Evolutionary conservation across 306 rosid genomes (phyloP).

Genomic region (Albizia julibrissin): DNA sequence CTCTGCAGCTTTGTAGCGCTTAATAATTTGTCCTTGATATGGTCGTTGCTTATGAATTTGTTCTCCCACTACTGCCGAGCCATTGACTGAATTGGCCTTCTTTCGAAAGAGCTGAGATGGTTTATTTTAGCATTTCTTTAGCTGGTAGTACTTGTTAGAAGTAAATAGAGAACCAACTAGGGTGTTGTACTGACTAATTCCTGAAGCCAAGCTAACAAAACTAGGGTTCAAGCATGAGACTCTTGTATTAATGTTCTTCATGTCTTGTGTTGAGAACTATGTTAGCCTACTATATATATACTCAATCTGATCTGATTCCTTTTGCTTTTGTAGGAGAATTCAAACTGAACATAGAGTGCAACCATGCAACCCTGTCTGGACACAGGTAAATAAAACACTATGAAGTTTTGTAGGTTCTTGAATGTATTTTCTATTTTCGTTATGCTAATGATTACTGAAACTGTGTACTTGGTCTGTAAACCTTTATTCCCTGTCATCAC

Average conservation of each 20-base stretch:
- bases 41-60: neutral
- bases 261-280: conserved; percentile 20
- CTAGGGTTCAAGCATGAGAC: neutral
- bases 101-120: neutral
- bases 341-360: conserved; percentile 94
- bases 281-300: neutral
- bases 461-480: conserved; percentile 12
- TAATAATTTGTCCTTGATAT: neutral
- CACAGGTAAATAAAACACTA: conserved; percentile 66
- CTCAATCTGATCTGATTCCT: conserved; percentile 5
- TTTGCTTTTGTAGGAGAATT: conserved; percentile 68
- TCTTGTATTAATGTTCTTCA: conserved; percentile 7
- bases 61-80: neutral
- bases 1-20: neutral
- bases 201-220: neutral
- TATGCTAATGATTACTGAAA: conserved; percentile 23
- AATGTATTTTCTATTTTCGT: conserved; percentile 20
- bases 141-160: neutral
- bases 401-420: neutral
- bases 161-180: neutral
- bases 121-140: neutral
- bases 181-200: neutral
- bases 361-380: conserved; percentile 95
- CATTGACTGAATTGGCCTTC: conserved; percentile 2
- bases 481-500: conserved; percentile 5